phyloP scores from a whole-genome alignment of 768 basidiomycete species.

The Hericium alpestre region DNA sequence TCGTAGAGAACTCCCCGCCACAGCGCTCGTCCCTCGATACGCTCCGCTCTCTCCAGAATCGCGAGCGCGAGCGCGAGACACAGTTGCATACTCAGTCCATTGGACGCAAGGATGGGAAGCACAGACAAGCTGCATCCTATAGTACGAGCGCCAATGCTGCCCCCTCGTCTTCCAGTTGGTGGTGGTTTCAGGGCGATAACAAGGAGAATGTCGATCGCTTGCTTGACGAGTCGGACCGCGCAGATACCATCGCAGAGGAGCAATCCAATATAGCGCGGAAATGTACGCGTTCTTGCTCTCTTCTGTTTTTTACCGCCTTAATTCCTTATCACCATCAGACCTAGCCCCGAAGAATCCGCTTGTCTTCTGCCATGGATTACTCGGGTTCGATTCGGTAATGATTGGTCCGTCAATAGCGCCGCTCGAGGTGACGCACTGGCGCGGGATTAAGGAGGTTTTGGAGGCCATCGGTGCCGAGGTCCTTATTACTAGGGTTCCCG shows the following conservation, averaged over 20 bases:
- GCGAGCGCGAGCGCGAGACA: background rate
- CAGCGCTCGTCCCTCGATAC: slow-evolving; percentile 45
- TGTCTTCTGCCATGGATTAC: slow-evolving; percentile 91
- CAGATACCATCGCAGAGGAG: slow-evolving; percentile 36
- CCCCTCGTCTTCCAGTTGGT: slow-evolving; percentile 16
- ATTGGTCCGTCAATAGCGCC: slow-evolving; percentile 70
- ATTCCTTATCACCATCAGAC: slow-evolving; percentile 33
- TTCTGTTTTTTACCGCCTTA: background rate
- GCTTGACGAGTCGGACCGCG: slow-evolving; percentile 43
- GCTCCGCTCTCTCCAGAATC: slow-evolving; percentile 36
- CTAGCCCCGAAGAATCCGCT: slow-evolving; percentile 72
- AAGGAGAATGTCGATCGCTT: slow-evolving; percentile 35
- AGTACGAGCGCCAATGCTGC: background rate
- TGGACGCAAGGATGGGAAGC: background rate
- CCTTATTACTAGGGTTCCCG: slow-evolving; percentile 88
- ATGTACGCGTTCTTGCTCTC: slow-evolving; percentile 34
- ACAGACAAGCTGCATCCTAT: background rate
- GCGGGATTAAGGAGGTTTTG: slow-evolving; percentile 89
- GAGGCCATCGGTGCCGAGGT: slow-evolving; percentile 84
- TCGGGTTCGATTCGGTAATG: slow-evolving; percentile 81
- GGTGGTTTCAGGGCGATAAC: slow-evolving; percentile 46
- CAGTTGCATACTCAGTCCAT: background rate
- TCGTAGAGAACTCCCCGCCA: slow-evolving; percentile 26
- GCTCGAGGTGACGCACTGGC: slow-evolving; percentile 88
- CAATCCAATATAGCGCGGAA: slow-evolving; percentile 39